These are phyloP conservation scores for Hypoxylon sp. DNA, from an alignment of 2,329 filamentous ascomycete species.

Conservation along the genomic window DNA sequence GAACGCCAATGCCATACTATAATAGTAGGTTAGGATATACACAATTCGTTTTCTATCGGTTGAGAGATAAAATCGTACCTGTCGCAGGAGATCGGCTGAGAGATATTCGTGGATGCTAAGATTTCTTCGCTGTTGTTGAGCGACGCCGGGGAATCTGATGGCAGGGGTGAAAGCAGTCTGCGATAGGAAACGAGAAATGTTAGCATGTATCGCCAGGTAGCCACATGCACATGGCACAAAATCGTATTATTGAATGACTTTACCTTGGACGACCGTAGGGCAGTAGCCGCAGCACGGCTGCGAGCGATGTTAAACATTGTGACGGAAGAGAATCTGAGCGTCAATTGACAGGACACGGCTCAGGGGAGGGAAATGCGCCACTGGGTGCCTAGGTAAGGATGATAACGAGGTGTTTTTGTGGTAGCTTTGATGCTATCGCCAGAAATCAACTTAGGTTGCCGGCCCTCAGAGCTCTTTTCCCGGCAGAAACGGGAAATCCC, in stretches of 20 bases:
- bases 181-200: conserved; percentile 43
- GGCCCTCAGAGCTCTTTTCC: conserved; percentile 42
- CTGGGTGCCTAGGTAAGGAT: conserved; percentile 16
- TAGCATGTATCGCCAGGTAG: conserved; percentile 37
- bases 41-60: conserved; percentile 1
- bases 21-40: conserved; percentile 44
- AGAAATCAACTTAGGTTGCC: conserved; percentile 37
- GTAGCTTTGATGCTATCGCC: conserved; percentile 35
- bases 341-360: conserved; percentile 31
- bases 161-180: conserved; percentile 59
- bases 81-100: conserved; percentile 88
- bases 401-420: conserved; percentile 28
- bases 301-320: conserved; percentile 91
- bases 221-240: conserved; percentile 31
- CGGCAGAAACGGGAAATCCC: conserved; percentile 41
- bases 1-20: conserved; percentile 94
- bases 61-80: conserved; percentile 60
- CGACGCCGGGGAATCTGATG: conserved; percentile 71
- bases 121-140: conserved; percentile 83
- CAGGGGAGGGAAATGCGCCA: conserved; percentile 13
- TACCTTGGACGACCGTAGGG: conserved; percentile 82
- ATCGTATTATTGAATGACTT: conserved; percentile 50
- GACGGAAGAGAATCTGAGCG: conserved; percentile 35
- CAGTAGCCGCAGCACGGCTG: conserved; percentile 82
- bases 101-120: conserved; percentile 99